Conservation (phyloP, 192 early-diverging fungal species). For the Rhizophagus prolifer region DNA sequence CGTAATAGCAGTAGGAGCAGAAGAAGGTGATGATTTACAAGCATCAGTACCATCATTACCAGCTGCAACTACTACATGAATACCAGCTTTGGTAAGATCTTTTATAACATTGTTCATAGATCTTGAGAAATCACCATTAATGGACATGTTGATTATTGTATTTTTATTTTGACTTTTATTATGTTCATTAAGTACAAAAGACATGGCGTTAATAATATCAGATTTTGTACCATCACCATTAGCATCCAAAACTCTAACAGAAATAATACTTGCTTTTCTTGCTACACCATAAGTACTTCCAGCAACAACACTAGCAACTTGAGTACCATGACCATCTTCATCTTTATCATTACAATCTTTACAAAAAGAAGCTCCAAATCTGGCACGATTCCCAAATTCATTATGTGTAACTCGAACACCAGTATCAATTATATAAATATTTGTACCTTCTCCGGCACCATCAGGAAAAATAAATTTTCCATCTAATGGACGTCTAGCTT, state of each 20-base stretch:
- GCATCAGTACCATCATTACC: slow-evolving; percentile 69
- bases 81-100: slow-evolving; percentile 52
- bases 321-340: slow-evolving; percentile 51
- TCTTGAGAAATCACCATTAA: slow-evolving; percentile 47
- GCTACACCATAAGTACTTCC: slow-evolving; percentile 55
- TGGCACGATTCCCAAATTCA: slow-evolving; percentile 91
- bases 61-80: slow-evolving; percentile 77
- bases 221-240: slow-evolving; percentile 48
- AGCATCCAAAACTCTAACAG: slow-evolving; percentile 56
- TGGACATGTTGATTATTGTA: slow-evolving; percentile 36
- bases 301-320: slow-evolving; percentile 48
- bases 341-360: slow-evolving; percentile 47
- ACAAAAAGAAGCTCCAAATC: slow-evolving; percentile 79
- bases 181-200: slow-evolving; percentile 40
- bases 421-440: slow-evolving; percentile 57
- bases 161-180: slow-evolving; percentile 3
- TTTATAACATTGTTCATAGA: slow-evolving; percentile 49
- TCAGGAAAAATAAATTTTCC: slow-evolving; percentile 72
- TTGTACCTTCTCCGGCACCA: slow-evolving; percentile 35
- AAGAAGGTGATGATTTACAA: slow-evolving; percentile 59
- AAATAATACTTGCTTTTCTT: slow-evolving; percentile 56
- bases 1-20: slow-evolving; percentile 60
- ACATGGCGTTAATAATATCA: slow-evolving; percentile 65
- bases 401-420: slow-evolving; percentile 81
- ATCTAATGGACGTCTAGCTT: slow-evolving; percentile 6